Evolutionary conservation across 2,329 filamentous ascomycete genomes (phyloP).

Genomic region (Colletotrichum falcatum): DNA sequence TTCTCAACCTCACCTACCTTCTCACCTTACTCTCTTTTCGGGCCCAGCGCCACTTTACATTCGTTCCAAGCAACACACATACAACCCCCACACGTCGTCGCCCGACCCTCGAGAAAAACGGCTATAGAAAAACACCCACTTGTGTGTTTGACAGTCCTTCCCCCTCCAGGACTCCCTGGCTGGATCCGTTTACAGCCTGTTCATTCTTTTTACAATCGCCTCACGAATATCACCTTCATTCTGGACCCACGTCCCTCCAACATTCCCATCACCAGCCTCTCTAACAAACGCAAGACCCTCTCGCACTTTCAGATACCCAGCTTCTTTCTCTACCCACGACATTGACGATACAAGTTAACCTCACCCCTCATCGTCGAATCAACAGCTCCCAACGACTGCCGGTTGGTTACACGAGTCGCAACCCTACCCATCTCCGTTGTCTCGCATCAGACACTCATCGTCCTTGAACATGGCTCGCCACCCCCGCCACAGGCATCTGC

Average conservation of each 20-base stretch:
- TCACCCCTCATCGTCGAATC: slow-evolving; percentile 9
- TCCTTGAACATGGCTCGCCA: slow-evolving; percentile 30
- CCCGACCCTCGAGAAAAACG: background rate
- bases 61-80: slow-evolving; percentile 30
- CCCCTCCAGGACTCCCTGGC: slow-evolving; percentile 26
- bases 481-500: slow-evolving; percentile 38
- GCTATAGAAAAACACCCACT: background rate
- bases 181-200: slow-evolving; percentile 24
- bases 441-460: background rate
- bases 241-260: slow-evolving; percentile 8
- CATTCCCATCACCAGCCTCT: slow-evolving; percentile 28
- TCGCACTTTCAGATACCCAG: slow-evolving; percentile 29
- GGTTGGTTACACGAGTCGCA: slow-evolving; percentile 19
- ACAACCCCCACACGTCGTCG: slow-evolving; percentile 2
- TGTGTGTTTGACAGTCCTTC: slow-evolving; percentile 6
- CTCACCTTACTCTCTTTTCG: slow-evolving; percentile 39
- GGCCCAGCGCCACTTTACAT: slow-evolving; percentile 37
- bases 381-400: slow-evolving; percentile 17
- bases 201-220: slow-evolving; percentile 38
- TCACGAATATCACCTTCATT: slow-evolving; percentile 13
- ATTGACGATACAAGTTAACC: slow-evolving; percentile 26
- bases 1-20: slow-evolving; percentile 35
- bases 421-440: background rate
- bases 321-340: slow-evolving; percentile 22
- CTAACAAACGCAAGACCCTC: background rate